These are phyloP conservation scores for Poterioochromonas sp. DNA, from an alignment of 352 stramenopile genomes.

Conservation along the genomic window DNA sequence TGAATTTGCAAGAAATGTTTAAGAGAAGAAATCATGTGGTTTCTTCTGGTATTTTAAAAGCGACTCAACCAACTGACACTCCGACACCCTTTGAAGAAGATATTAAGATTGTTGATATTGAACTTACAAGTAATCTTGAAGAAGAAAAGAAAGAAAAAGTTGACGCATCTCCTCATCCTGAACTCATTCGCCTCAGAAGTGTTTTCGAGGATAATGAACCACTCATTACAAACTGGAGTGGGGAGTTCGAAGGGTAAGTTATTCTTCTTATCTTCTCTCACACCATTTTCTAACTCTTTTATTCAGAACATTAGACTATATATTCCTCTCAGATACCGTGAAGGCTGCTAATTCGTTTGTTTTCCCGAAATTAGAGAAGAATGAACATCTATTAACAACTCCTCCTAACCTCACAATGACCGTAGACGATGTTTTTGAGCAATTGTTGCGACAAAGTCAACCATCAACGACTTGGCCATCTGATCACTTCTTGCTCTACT, in stretches of 20 bases:
- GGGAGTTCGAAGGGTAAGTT: constrained; percentile 26
- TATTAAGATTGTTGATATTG: not conserved
- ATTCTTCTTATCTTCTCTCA: no score
- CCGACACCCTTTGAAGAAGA: not conserved
- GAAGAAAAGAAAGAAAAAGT: not conserved
- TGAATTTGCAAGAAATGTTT: not conserved
- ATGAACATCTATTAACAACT: no score
- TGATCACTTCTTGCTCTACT: not conserved
- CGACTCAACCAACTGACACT: not conserved
- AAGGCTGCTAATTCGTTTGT: no score
- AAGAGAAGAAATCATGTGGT: not conserved
- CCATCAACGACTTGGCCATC: not conserved
- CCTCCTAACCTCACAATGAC: no score
- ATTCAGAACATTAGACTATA: no score
- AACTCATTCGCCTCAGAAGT: not conserved
- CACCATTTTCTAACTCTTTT: no score
- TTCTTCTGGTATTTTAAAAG: not conserved
- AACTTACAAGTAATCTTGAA: not conserved
- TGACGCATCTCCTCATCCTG: not conserved
- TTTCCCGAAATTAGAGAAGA: no score
- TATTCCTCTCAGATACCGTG: no score
- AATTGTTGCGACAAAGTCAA: no score
- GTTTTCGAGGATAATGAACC: constrained; percentile 1
- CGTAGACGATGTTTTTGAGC: no score
- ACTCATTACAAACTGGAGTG: constrained; percentile 18